Percentiles rank a stretch among this genome's conserved stretches.
phyloP scores from a whole-genome alignment of 257 asterid species.

The Agastache rugosa region DNA sequence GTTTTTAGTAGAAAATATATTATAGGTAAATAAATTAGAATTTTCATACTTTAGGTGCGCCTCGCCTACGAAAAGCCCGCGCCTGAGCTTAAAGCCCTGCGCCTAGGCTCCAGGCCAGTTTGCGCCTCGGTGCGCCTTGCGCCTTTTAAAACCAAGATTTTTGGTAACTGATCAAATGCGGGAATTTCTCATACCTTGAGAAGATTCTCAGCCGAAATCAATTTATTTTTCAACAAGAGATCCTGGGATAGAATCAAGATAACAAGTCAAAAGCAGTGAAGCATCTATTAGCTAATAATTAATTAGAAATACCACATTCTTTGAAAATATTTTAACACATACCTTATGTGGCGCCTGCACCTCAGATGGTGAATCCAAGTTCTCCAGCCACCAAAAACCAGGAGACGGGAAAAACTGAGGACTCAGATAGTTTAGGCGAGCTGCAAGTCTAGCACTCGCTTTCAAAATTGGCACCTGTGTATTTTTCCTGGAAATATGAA shows the following conservation, averaged over 20 bases:
- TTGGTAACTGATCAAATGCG: background rate
- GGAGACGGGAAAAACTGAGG: conserved; percentile 95
- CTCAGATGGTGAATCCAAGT: conserved; percentile 45
- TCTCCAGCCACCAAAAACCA: conserved; percentile 76
- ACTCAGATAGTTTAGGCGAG: conserved; percentile 83
- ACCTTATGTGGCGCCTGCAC: conserved; percentile 49
- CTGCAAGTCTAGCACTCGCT: conserved; percentile 84
- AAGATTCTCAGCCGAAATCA: conserved; percentile 87
- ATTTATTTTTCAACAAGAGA: conserved; percentile 45
- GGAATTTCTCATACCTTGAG: conserved; percentile 67
- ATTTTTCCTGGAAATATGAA: conserved; percentile 67
- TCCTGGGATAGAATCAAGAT: conserved; percentile 53
- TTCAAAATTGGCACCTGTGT: conserved; percentile 85
- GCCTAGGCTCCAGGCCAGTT: no score
- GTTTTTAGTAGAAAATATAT: no score
- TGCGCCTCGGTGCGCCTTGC: no score
- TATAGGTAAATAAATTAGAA: no score
- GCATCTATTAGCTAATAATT: background rate
- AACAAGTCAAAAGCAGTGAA: conserved; percentile 25
- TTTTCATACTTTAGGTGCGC: no score
- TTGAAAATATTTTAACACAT: conserved; percentile 8
- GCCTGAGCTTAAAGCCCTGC: no score
- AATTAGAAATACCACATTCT: background rate
- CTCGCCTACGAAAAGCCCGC: no score
- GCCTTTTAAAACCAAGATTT: no score